phyloP scores from a whole-genome alignment of 345 rosid species.

The Heritiera fomes region DNA sequence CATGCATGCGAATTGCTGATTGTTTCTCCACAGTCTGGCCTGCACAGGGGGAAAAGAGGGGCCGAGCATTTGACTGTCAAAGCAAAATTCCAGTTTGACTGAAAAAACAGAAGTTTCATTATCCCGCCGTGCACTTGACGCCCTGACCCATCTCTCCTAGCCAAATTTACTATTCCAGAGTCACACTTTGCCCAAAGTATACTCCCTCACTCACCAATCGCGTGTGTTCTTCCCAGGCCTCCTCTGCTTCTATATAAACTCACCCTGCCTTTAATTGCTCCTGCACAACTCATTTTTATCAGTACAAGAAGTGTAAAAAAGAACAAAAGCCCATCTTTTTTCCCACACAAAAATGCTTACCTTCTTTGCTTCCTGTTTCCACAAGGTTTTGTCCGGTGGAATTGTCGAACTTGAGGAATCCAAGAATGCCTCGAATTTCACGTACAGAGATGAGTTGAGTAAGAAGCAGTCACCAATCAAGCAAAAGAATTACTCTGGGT shows the following conservation, averaged over 20 bases:
- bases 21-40: neutral
- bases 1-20: neutral
- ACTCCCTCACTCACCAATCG: neutral
- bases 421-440: conserved; percentile 20
- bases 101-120: neutral
- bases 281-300: neutral
- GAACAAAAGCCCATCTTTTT: neutral
- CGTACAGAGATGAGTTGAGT: conserved; percentile 35
- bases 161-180: neutral
- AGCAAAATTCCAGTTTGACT: neutral
- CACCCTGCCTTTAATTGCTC: neutral
- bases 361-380: neutral
- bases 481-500: conserved; percentile 14
- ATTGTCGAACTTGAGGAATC: neutral
- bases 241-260: conserved; percentile 7
- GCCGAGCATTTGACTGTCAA: neutral
- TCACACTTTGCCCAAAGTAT: neutral
- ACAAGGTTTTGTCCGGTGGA: neutral
- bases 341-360: neutral
- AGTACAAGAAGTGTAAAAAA: neutral
- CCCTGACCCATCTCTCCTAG: neutral
- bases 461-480: conserved; percentile 29
- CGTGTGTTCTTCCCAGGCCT: neutral
- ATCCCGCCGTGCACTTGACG: conserved; percentile 10
- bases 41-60: neutral